Percentiles rank a stretch among this genome's conserved stretches.
phyloP scores from a whole-genome alignment of 768 basidiomycete species.

The Cantharellus cinnabarinus region DNA sequence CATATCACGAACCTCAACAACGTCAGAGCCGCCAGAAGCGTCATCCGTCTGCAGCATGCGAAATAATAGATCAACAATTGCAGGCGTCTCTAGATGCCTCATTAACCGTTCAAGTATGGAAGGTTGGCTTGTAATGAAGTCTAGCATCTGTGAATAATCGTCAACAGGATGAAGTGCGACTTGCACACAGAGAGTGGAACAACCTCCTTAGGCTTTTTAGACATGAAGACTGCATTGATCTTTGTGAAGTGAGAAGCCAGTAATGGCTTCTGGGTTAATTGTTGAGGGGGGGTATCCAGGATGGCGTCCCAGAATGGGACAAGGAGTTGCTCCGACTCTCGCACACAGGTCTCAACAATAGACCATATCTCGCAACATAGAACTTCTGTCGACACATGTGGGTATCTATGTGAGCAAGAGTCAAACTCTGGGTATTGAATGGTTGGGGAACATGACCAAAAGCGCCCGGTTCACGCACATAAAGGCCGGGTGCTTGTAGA shows the following conservation, averaged over 20 bases:
- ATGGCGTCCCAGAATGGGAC: slow-evolving; percentile 84
- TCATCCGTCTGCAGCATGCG: slow-evolving; percentile 83
- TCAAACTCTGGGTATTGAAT: slow-evolving; percentile 2
- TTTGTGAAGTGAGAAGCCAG: slow-evolving; percentile 90
- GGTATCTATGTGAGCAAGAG: slow-evolving; percentile 40
- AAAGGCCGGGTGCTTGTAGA: not conserved
- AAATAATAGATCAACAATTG: slow-evolving; percentile 79
- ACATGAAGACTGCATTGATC: slow-evolving; percentile 74
- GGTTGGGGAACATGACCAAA: not conserved
- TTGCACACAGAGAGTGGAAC: not conserved
- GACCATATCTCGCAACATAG: slow-evolving; percentile 92
- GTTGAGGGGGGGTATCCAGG: slow-evolving; percentile 56
- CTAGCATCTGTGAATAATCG: slow-evolving; percentile 47
- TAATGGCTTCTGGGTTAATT: slow-evolving; percentile 69
- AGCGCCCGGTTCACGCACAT: not conserved
- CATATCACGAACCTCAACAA: slow-evolving; percentile 55
- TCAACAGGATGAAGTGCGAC: not conserved
- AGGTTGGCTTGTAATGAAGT: slow-evolving; percentile 72
- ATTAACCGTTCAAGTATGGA: slow-evolving; percentile 65
- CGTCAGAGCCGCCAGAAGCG: slow-evolving; percentile 55
- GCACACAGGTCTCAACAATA: slow-evolving; percentile 75
- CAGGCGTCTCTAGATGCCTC: slow-evolving; percentile 67
- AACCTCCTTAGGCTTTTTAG: slow-evolving; percentile 64
- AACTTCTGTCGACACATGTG: slow-evolving; percentile 83
- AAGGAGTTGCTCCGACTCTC: slow-evolving; percentile 47